These are phyloP conservation scores for Colletotrichum gloeosporioides DNA, from an alignment of 2,329 filamentous ascomycete genomes.

Conservation along the genomic window DNA sequence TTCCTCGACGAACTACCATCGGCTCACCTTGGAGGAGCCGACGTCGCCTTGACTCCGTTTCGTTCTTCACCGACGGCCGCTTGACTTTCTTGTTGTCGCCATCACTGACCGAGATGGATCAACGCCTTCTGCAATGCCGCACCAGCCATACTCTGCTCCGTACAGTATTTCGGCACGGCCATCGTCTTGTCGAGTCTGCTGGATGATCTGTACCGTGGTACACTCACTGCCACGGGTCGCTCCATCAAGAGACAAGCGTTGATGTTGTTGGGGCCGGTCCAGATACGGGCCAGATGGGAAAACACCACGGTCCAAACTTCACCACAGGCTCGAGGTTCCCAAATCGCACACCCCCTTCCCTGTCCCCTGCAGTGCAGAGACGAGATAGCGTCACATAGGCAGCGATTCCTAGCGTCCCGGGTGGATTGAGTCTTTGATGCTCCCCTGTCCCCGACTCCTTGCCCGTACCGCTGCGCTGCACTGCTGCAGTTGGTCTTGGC, in stretches of 20 bases:
- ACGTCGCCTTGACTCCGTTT: neutral
- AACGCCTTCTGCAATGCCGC: neutral
- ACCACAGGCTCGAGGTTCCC: slow-evolving; percentile 5
- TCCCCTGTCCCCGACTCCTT: neutral
- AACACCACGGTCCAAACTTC: neutral
- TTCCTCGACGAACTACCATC: neutral
- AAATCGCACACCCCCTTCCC: slow-evolving; percentile 14
- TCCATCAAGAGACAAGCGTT: neutral
- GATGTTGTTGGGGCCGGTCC: neutral
- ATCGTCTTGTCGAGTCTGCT: neutral
- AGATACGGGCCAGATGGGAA: neutral
- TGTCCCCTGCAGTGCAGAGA: slow-evolving; percentile 19
- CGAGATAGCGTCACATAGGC: slow-evolving; percentile 23
- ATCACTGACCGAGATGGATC: neutral
- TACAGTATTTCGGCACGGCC: slow-evolving; percentile 11
- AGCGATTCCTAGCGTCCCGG: slow-evolving; percentile 19
- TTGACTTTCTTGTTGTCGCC: neutral
- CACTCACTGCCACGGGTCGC: neutral
- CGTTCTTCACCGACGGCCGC: neutral
- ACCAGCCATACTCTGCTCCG: neutral
- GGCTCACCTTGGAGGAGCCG: neutral
- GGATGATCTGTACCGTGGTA: neutral
- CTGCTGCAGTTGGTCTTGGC: neutral
- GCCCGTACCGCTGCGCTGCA: neutral
- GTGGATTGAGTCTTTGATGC: neutral